A percentile compares a stretch with the other conserved stretches of the same genome.
phyloP scores from a whole-genome alignment of 2,329 filamentous ascomycete genomes.

The Golovinomyces cichoracearum region DNA sequence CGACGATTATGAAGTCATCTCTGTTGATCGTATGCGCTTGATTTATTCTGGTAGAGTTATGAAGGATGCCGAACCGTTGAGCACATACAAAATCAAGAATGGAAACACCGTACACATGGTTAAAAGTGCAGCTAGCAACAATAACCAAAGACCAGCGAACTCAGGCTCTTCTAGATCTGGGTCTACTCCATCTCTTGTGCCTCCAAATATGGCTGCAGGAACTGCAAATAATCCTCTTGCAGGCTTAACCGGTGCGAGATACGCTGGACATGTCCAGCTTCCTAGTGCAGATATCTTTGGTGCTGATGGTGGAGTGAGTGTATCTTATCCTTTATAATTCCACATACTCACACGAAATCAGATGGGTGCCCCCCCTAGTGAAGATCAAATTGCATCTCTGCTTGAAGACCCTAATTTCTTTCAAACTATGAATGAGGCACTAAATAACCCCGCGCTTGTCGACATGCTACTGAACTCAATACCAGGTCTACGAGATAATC shows the following conservation, averaged over 20 bases:
- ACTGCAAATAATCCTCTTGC: slow-evolving; percentile 73
- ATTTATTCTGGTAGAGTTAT: slow-evolving; percentile 95
- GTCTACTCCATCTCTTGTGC: slow-evolving; percentile 32
- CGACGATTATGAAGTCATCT: slow-evolving; percentile 61
- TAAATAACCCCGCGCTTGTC: slow-evolving; percentile 82
- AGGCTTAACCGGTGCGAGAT: slow-evolving; percentile 72
- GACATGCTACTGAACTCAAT: slow-evolving; percentile 88
- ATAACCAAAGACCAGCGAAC: slow-evolving; percentile 22
- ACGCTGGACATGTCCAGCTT: slow-evolving; percentile 72
- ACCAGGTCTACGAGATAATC: slow-evolving; percentile 48
- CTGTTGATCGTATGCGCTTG: slow-evolving; percentile 67
- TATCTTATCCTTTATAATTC: slow-evolving; percentile 10
- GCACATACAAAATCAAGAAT: slow-evolving; percentile 78
- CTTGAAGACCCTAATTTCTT: slow-evolving; percentile 71
- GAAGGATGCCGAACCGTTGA: slow-evolving; percentile 74
- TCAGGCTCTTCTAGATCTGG: slow-evolving; percentile 19
- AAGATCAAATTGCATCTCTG: slow-evolving; percentile 61
- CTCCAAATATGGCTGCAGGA: slow-evolving; percentile 55
- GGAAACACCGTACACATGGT: slow-evolving; percentile 92
- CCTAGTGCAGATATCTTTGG: slow-evolving; percentile 77
- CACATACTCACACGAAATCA: slow-evolving; percentile 17
- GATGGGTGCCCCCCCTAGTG: slow-evolving; percentile 72
- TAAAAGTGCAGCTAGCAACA: slow-evolving; percentile 63
- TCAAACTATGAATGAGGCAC: slow-evolving; percentile 73
- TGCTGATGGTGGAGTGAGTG: slow-evolving; percentile 71